These are phyloP conservation scores for Apophysomyces sp. DNA, from an alignment of 371 early-diverging fungal species.

Conservation along the genomic window DNA sequence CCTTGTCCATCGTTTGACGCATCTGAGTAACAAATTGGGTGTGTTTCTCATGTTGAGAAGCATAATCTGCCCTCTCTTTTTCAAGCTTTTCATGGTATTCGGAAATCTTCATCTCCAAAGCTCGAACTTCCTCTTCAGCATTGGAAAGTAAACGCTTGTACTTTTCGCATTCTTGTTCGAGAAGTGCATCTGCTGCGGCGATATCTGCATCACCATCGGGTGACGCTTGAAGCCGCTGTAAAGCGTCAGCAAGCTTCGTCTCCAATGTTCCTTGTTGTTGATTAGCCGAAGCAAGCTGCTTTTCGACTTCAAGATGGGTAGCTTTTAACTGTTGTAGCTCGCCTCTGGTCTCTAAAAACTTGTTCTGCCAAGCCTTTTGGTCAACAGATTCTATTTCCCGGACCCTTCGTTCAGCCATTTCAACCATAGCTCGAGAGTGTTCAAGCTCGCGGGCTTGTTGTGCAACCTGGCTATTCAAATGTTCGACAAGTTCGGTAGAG, in stretches of 20 bases:
- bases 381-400: conserved; percentile 8
- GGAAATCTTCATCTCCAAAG: not conserved
- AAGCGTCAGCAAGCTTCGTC: conserved; percentile 1
- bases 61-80: conserved; percentile 1
- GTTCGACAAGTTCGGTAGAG: conserved; percentile 1
- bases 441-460: conserved; percentile 5
- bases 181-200: not conserved
- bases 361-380: conserved; percentile 16
- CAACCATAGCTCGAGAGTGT: conserved; percentile 6
- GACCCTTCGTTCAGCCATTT: conserved; percentile 7
- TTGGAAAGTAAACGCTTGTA: not conserved
- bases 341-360: conserved; percentile 3
- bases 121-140: conserved; percentile 4
- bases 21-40: not conserved
- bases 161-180: conserved; percentile 3
- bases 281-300: conserved; percentile 13
- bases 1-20: not conserved
- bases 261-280: conserved; percentile 10
- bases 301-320: conserved; percentile 9
- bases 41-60: not conserved
- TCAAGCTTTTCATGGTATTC: not conserved
- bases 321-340: conserved; percentile 11
- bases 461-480: conserved; percentile 5
- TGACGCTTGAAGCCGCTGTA: not conserved
- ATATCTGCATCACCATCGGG: not conserved